Conservation (phyloP, 257 asterid species). For the Gardenia jasminoides region DNA sequence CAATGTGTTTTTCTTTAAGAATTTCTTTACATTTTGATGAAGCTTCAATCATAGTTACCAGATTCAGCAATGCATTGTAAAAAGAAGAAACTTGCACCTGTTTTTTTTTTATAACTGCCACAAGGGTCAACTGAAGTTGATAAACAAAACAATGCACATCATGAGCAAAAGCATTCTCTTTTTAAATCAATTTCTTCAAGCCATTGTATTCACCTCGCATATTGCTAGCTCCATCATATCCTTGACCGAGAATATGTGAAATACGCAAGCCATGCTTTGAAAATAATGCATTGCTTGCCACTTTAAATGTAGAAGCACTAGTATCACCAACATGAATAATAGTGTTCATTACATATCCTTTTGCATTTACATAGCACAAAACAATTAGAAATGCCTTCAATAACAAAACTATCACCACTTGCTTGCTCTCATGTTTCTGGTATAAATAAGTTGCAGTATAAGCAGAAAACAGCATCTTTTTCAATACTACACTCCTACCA, state of each 20-base stretch:
- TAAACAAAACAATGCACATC: neutral
- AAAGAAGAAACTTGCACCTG: neutral
- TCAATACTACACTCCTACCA: too few species aligned
- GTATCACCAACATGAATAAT: neutral
- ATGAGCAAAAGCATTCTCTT: neutral
- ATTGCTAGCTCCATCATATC: neutral
- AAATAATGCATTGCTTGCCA: neutral
- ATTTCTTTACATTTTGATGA: neutral
- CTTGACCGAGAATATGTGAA: neutral
- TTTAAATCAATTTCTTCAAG: neutral
- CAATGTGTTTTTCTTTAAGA: neutral
- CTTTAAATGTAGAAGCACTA: too few species aligned
- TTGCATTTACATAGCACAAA: too few species aligned
- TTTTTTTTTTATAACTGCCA: neutral
- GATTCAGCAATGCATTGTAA: neutral
- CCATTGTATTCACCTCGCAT: too few species aligned
- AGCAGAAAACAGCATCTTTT: too few species aligned
- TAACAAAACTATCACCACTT: too few species aligned
- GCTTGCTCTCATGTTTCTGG: too few species aligned
- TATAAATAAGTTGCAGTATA: too few species aligned
- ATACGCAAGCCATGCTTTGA: too few species aligned
- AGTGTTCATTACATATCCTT: neutral
- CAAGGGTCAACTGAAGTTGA: neutral
- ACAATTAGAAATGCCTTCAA: too few species aligned
- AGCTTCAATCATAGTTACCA: neutral